phyloP scores from a whole-genome alignment of 2,329 filamentous ascomycete genomes.

The Colletotrichum sublineola region DNA sequence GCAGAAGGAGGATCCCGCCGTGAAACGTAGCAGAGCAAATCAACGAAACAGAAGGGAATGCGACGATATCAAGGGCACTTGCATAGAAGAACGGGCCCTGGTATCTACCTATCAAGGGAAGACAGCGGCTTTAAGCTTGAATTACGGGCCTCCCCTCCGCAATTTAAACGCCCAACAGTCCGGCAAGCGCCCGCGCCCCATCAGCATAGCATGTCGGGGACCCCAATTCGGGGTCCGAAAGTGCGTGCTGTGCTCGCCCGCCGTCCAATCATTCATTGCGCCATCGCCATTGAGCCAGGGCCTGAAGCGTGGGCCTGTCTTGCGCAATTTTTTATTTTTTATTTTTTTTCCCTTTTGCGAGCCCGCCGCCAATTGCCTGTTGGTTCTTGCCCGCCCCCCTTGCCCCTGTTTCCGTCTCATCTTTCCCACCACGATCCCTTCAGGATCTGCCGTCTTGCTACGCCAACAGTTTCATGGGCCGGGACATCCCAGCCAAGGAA shows the following conservation, averaged over 20 bases:
- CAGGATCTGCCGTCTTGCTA: constrained; percentile 38
- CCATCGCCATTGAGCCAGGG: constrained; percentile 1
- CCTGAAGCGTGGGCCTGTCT: constrained; percentile 30
- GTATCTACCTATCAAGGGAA: too few species aligned
- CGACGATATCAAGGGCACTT: not conserved
- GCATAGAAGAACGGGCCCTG: not conserved
- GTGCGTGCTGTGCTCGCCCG: not conserved
- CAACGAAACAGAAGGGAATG: not conserved
- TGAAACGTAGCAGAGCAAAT: not conserved
- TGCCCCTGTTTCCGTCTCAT: constrained; percentile 31
- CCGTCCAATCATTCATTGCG: constrained; percentile 20
- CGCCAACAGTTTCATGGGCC: constrained; percentile 39
- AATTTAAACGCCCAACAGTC: constrained; percentile 10
- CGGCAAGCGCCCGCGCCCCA: constrained; percentile 21
- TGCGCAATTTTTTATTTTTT: not conserved
- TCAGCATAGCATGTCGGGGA: not conserved
- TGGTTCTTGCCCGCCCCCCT: not conserved
- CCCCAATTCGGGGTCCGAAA: constrained; percentile 4
- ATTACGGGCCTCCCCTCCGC: not conserved
- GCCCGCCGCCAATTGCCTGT: not conserved
- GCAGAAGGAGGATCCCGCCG: not conserved
- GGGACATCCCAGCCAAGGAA: constrained; percentile 25
- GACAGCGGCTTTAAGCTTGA: constrained; percentile 24
- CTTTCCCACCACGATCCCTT: constrained; percentile 34
- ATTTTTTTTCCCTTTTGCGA: too few species aligned